These are phyloP conservation scores for Paraphaeosphaeria minitans DNA, from an alignment of 2,329 filamentous ascomycete genomes.

Conservation along the genomic window DNA sequence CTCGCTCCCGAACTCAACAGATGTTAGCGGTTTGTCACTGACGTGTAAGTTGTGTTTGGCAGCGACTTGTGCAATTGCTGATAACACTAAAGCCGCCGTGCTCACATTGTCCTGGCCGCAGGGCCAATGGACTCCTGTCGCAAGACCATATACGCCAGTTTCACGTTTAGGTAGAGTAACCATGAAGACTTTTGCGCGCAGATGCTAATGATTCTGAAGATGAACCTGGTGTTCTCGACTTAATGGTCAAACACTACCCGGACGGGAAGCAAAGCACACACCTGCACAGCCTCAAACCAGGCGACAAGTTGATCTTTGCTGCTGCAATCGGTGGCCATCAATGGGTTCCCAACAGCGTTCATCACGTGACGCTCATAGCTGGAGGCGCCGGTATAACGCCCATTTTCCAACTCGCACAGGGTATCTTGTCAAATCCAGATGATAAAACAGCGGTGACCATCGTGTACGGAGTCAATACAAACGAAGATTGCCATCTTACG, in stretches of 20 bases:
- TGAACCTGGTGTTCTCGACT: slow-evolving; percentile 63
- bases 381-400: slow-evolving; percentile 77
- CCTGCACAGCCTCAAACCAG: slow-evolving; percentile 68
- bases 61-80: slow-evolving; percentile 61
- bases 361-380: slow-evolving; percentile 65
- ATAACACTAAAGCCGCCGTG: slow-evolving; percentile 54
- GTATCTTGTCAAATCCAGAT: slow-evolving; percentile 64
- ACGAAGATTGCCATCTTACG: slow-evolving; percentile 64
- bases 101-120: slow-evolving; percentile 65
- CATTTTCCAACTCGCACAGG: slow-evolving; percentile 67
- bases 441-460: slow-evolving; percentile 69
- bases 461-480: slow-evolving; percentile 69
- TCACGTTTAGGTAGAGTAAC: slow-evolving; percentile 41
- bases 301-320: slow-evolving; percentile 64
- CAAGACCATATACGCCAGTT: slow-evolving; percentile 71
- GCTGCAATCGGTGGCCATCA: slow-evolving; percentile 59
- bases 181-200: too few species aligned
- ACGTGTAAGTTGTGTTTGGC: slow-evolving; percentile 66
- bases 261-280: slow-evolving; percentile 67
- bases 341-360: slow-evolving; percentile 59
- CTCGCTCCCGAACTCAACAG: slow-evolving; percentile 76
- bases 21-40: slow-evolving; percentile 76
- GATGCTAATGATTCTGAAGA: slow-evolving; percentile 36
- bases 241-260: slow-evolving; percentile 72
- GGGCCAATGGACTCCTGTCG: slow-evolving; percentile 62